These are phyloP conservation scores for Leccinum griseonigrum DNA, from an alignment of 1,284 basidiomycete genomes.

Conservation along the genomic window DNA sequence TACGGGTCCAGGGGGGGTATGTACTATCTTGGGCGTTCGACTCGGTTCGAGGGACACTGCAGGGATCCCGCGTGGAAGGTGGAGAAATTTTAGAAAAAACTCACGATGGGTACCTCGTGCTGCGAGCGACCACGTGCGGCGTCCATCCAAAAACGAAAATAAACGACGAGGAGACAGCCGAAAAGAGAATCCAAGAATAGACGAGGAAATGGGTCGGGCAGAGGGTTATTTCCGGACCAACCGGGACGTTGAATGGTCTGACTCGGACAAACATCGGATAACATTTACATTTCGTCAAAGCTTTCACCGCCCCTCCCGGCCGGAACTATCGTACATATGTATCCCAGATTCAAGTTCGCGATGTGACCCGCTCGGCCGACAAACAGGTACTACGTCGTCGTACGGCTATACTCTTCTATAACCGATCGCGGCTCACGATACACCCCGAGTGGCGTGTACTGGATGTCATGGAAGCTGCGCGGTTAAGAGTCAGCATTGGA, in stretches of 20 bases:
- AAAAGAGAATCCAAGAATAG: background rate
- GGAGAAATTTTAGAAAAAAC: background rate
- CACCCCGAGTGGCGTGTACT: slow-evolving; percentile 35
- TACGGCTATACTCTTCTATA: slow-evolving; percentile 33
- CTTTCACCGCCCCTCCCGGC: background rate
- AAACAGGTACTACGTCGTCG: background rate
- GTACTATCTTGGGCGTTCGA: background rate
- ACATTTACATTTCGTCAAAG: background rate
- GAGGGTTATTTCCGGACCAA: slow-evolving; percentile 10
- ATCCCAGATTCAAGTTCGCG: slow-evolving; percentile 9
- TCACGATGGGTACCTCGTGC: background rate
- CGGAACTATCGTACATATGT: background rate
- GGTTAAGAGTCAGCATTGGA: slow-evolving; percentile 10
- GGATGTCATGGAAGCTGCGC: slow-evolving; percentile 31
- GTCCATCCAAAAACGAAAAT: background rate
- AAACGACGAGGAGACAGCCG: background rate
- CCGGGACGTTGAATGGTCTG: background rate
- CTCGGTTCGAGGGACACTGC: background rate
- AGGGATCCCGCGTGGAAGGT: background rate
- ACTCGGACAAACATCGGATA: background rate
- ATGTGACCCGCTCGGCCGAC: background rate
- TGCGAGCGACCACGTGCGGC: background rate
- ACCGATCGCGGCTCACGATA: slow-evolving; percentile 36
- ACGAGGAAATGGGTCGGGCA: slow-evolving; percentile 4
- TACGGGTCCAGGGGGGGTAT: background rate